Conservation (phyloP, 176 grass and related monocot genomes). For the Oryza meyeriana region DNA sequence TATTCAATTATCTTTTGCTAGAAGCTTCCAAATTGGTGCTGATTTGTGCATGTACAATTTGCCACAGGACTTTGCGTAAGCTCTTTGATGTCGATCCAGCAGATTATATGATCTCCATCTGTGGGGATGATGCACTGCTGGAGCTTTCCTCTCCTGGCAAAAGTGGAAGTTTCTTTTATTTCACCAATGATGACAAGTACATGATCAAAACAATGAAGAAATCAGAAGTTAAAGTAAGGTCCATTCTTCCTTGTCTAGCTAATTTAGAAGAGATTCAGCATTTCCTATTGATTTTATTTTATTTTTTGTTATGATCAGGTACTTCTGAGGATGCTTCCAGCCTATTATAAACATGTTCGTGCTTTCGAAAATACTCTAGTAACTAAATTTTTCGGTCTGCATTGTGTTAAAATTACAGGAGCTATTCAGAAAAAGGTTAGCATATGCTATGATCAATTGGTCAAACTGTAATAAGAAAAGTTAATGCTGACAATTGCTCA, state of each 20-base stretch:
- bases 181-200: conserved; percentile 42
- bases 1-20: not conserved
- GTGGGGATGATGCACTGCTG: conserved; percentile 23
- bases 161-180: conserved; percentile 43
- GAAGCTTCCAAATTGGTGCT: not conserved
- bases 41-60: conserved; percentile 1
- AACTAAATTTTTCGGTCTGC: conserved; percentile 80
- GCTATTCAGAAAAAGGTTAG: conserved; percentile 81
- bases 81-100: conserved; percentile 34
- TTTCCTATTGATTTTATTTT: not conserved
- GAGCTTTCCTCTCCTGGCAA: conserved; percentile 32
- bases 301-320: conserved; percentile 45
- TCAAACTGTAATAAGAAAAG: not conserved
- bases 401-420: conserved; percentile 77
- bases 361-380: conserved; percentile 64
- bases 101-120: conserved; percentile 37
- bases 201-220: conserved; percentile 48
- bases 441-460: not conserved
- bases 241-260: not conserved
- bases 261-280: not conserved
- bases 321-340: conserved; percentile 84
- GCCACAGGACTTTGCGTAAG: conserved; percentile 28
- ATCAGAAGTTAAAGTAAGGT: conserved; percentile 32
- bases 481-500: not conserved
- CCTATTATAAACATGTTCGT: conserved; percentile 78